These are phyloP conservation scores for Trichoderma gamsii DNA, from an alignment of 495 filamentous ascomycete species.

Conservation along the genomic window DNA sequence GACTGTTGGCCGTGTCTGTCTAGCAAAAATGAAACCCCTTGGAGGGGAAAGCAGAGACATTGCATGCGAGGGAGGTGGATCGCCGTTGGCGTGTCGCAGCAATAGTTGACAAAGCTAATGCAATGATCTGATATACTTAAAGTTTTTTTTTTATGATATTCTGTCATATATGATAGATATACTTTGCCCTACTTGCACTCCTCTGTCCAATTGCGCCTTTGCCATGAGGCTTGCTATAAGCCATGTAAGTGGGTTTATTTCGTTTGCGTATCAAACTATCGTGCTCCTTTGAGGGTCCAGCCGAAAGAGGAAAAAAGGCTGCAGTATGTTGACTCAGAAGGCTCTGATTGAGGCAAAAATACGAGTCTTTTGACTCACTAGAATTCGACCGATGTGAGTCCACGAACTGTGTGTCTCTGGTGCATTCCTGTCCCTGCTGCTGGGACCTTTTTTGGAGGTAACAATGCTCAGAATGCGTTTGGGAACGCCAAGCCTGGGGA, in stretches of 20 bases:
- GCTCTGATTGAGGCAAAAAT: neutral
- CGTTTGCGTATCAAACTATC: neutral
- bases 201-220: neutral
- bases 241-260: neutral
- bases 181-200: neutral
- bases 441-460: neutral
- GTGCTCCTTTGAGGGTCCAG: neutral
- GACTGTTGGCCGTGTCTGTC: neutral
- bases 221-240: neutral
- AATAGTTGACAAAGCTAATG: too few species aligned
- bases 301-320: neutral
- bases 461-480: neutral
- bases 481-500: too few species aligned
- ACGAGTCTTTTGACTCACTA: neutral
- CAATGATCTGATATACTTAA: neutral
- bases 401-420: neutral
- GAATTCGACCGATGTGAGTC: neutral
- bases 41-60: neutral
- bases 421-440: neutral
- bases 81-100: neutral
- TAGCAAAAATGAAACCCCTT: neutral
- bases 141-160: neutral
- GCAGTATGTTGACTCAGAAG: neutral
- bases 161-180: constrained; percentile 1
- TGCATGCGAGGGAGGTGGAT: neutral